Evolutionary conservation across 495 filamentous ascomycete genomes (phyloP).

Genomic region (Bombardia bombarda): DNA sequence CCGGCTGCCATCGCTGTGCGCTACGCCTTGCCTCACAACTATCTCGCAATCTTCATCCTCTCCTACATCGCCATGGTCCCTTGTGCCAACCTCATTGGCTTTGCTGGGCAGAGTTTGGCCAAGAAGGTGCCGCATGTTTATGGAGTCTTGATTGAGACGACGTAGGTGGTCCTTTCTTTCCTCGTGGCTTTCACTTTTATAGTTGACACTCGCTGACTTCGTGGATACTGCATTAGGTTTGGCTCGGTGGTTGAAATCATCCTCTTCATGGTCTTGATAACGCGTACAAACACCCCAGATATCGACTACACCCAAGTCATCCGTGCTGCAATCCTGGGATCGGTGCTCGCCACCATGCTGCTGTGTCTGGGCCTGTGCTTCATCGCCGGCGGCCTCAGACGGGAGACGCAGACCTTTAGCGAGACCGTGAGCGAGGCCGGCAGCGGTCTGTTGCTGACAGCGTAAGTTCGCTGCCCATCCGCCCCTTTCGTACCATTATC

Average conservation of each 20-base stretch:
- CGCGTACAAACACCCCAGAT: background rate
- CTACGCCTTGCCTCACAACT: slow-evolving; percentile 37
- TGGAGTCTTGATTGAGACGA: slow-evolving; percentile 70
- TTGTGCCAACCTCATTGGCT: slow-evolving; percentile 78
- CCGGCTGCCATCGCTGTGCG: slow-evolving; percentile 42
- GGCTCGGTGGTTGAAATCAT: slow-evolving; percentile 76
- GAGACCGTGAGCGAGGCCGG: slow-evolving; percentile 75
- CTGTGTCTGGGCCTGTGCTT: slow-evolving; percentile 46
- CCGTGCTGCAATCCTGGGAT: slow-evolving; percentile 35
- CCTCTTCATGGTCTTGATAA: slow-evolving; percentile 68
- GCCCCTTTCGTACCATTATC: background rate
- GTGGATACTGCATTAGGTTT: slow-evolving; percentile 25
- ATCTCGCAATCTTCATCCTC: slow-evolving; percentile 33
- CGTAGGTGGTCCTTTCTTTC: slow-evolving; percentile 20
- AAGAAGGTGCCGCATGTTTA: slow-evolving; percentile 71
- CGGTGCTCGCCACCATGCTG: slow-evolving; percentile 31
- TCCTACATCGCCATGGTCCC: slow-evolving; percentile 67
- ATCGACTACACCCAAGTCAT: slow-evolving; percentile 60
- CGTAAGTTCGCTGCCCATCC: slow-evolving; percentile 33
- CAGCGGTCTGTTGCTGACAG: slow-evolving; percentile 70
- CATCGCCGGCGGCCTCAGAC: slow-evolving; percentile 62
- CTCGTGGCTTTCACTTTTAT: background rate
- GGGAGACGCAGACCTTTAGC: slow-evolving; percentile 60
- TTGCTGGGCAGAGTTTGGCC: slow-evolving; percentile 73
- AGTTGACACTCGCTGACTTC: background rate